Base-by-base conservation (phyloP, 306 rosid species). In the Prunus dulcis region DNA sequence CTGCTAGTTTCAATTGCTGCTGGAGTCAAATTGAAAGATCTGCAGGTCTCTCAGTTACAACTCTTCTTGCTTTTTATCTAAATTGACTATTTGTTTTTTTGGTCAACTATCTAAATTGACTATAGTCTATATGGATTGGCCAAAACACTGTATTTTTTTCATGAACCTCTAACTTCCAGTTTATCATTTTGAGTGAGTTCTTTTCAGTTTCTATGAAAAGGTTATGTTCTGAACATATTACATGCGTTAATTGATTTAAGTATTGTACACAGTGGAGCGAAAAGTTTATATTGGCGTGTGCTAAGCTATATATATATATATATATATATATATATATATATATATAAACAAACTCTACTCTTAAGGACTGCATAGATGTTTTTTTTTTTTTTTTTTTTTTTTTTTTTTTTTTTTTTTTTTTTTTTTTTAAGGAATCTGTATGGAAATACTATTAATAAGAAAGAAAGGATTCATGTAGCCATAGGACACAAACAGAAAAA, bases 1-100 rank as follows among this genome's bases (percentile, higher is more conserved):
- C 98, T 93, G 78, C 85, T 96, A 61, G 98, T 96, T 83, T 96
- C 98, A 2, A 86, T 96, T 82, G 98, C 98, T 72, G 99, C 99
- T 70, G 99, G 99, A 57, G 65, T 91, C 78, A 96, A 88, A 82
- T 69, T 96, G 88, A 87, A 91, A 80, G 99, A 96, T 88, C 90
- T 96, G 66, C 96, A 91, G 99, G 98, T 95, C 56, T 76, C 64
- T 5, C 0, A 77, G 32, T 71, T 18, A 30, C 6, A 22, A 19
- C 32, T 72, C 34, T 57, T 56, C 6, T 55, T 34, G 11, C 28
- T 51, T n/a, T 38, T 12, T 18, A 64, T 64, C 69, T n/a, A 18
- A 23, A 18, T 34, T 64, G 27, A 25, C 27, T 34, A 17, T 38
- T 32, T 32, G 38, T 32, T 32, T 32, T 5, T 32, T 32, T 32